Conservation (phyloP, 192 early-diverging fungal genomes). For the Coemansia guatemalensis region DNA sequence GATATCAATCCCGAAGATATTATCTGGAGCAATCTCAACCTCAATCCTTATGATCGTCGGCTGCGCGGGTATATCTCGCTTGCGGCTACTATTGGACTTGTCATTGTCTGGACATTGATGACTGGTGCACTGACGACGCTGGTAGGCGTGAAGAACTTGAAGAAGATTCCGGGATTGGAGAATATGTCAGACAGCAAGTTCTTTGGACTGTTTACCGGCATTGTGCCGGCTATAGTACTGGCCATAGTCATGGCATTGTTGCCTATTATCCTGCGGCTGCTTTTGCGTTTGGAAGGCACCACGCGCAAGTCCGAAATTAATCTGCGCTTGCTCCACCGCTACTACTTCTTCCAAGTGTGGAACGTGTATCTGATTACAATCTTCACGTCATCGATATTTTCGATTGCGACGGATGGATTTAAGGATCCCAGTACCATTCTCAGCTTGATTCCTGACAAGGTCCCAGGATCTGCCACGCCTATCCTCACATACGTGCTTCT, state of each 20-base stretch:
- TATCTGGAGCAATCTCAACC: slow-evolving; percentile 83
- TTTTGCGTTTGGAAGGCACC: slow-evolving; percentile 66
- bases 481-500: slow-evolving; percentile 87
- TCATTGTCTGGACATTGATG: slow-evolving; percentile 74
- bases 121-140: slow-evolving; percentile 61
- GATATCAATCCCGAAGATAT: slow-evolving; percentile 76
- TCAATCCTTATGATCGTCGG: slow-evolving; percentile 59
- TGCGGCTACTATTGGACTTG: slow-evolving; percentile 58
- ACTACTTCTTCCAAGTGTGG: slow-evolving; percentile 82
- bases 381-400: slow-evolving; percentile 67
- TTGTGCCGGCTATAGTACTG: slow-evolving; percentile 72
- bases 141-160: slow-evolving; percentile 58
- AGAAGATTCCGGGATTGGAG: slow-evolving; percentile 55
- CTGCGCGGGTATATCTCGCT: slow-evolving; percentile 60
- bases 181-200: slow-evolving; percentile 28
- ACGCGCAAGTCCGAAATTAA: slow-evolving; percentile 65
- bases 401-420: slow-evolving; percentile 27
- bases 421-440: slow-evolving; percentile 46
- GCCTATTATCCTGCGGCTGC: slow-evolving; percentile 67
- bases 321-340: slow-evolving; percentile 66
- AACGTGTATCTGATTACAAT: slow-evolving; percentile 81
- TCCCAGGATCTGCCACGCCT: slow-evolving; percentile 76
- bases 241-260: slow-evolving; percentile 71
- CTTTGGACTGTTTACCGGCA: slow-evolving; percentile 70
- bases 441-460: slow-evolving; percentile 54